phyloP scores from a whole-genome alignment of 2,329 filamentous ascomycete genomes.

The Aspergillus felis region DNA sequence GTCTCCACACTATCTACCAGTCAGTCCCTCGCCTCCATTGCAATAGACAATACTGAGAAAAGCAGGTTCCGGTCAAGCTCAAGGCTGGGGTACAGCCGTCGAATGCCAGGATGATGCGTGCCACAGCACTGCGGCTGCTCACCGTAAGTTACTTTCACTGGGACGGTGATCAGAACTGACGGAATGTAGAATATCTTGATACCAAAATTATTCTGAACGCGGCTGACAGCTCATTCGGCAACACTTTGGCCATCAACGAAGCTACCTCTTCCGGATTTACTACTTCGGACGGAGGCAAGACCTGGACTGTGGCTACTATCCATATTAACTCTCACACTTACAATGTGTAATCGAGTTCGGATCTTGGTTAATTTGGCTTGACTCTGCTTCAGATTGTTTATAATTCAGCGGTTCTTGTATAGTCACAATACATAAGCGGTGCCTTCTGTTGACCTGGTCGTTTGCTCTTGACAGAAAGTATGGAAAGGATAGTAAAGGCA shows the following conservation, averaged over 20 bases:
- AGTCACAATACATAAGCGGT: too few relatives aligned
- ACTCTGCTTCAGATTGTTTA: too few relatives aligned
- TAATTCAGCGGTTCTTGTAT: too few relatives aligned
- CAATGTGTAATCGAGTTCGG: background rate
- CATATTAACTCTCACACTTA: conserved; percentile 27
- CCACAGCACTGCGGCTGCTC: conserved; percentile 22
- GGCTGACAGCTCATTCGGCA: conserved; percentile 22
- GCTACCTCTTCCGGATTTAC: conserved; percentile 22
- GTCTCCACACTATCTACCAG: conserved; percentile 28
- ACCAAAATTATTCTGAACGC: conserved; percentile 28
- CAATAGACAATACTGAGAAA: background rate
- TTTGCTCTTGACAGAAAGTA: too few relatives aligned
- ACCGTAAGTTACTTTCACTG: conserved; percentile 20
- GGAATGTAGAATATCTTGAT: conserved; percentile 22
- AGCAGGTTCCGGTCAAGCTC: conserved; percentile 24
- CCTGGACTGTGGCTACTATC: conserved; percentile 26
- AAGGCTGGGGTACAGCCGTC: conserved; percentile 31
- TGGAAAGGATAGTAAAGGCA: too few relatives aligned
- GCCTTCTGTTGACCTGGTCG: too few relatives aligned
- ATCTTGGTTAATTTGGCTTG: too few relatives aligned
- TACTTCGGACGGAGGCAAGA: conserved; percentile 23
- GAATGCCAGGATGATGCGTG: conserved; percentile 29
- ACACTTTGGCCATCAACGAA: conserved; percentile 26
- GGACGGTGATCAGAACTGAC: background rate
- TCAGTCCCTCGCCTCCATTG: conserved; percentile 2